Conservation (phyloP, 2,329 filamentous ascomycete genomes). For the Dryadomyces quercus-mongolicae region DNA sequence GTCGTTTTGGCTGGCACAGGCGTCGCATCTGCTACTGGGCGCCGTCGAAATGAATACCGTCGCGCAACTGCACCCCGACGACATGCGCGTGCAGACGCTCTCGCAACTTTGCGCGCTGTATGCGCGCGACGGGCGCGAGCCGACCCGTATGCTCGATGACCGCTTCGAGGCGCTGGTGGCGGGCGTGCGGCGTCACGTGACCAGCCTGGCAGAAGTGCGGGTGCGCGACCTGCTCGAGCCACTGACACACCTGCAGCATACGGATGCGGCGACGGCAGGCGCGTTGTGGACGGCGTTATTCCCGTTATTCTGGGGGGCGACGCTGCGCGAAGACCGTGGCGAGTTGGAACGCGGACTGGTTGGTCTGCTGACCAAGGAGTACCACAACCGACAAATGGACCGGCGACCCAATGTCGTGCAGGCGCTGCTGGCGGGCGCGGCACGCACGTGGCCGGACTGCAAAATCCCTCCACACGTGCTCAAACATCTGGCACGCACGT, state of each 20-base stretch:
- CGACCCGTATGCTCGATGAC: constrained; percentile 65
- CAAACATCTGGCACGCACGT: constrained; percentile 88
- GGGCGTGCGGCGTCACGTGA: constrained; percentile 70
- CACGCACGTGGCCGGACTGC: constrained; percentile 73
- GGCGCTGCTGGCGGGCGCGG: constrained; percentile 77
- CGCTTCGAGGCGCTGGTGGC: constrained; percentile 69
- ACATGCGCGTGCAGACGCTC: constrained; percentile 67
- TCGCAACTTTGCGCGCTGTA: constrained; percentile 65
- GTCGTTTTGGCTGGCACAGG: constrained; percentile 94
- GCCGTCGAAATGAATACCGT: constrained; percentile 76
- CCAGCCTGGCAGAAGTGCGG: constrained; percentile 74
- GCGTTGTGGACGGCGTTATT: constrained; percentile 87
- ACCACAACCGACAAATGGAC: constrained; percentile 87
- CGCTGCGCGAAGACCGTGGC: constrained; percentile 73
- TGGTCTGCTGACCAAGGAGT: constrained; percentile 85
- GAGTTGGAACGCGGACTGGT: constrained; percentile 89
- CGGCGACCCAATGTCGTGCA: constrained; percentile 93
- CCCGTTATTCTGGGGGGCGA: constrained; percentile 84
- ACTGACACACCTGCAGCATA: constrained; percentile 81
- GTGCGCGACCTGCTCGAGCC: constrained; percentile 83
- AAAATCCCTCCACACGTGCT: constrained; percentile 92
- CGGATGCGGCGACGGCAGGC: constrained; percentile 69
- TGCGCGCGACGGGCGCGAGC: constrained; percentile 52
- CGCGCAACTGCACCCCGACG: constrained; percentile 67
- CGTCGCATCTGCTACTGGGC: constrained; percentile 83